phyloP scores from a whole-genome alignment of 228 moss, liverwort and hornwort genomes.

The Sphagnum fallax region DNA sequence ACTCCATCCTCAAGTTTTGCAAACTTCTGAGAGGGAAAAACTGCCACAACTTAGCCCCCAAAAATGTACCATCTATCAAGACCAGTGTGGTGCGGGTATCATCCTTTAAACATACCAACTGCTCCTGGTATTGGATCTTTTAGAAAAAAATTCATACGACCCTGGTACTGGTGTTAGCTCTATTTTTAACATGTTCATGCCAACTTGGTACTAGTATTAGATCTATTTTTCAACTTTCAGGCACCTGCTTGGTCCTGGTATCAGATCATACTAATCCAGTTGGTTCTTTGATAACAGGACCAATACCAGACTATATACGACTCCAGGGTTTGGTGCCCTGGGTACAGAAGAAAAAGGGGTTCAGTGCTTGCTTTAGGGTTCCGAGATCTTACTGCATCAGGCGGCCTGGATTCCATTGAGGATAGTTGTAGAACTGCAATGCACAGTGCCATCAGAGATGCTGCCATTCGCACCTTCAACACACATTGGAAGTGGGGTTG shows the following conservation, averaged over 20 bases:
- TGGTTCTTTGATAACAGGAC: too few species aligned
- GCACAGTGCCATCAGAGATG: conserved; percentile 63
- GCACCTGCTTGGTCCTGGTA: too few species aligned
- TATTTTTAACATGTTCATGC: too few species aligned
- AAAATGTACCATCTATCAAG: too few species aligned
- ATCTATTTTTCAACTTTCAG: too few species aligned
- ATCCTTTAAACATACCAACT: too few species aligned
- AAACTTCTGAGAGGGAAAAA: conserved; percentile 33
- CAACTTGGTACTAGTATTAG: too few species aligned
- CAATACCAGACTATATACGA: background rate
- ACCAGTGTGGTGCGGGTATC: too few species aligned
- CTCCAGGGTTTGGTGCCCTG: background rate
- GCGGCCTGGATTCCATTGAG: conserved; percentile 3
- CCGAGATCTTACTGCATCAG: background rate
- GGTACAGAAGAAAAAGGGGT: background rate
- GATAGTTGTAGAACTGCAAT: conserved; percentile 72
- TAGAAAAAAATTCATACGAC: background rate
- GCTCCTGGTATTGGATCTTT: background rate
- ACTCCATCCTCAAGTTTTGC: conserved; percentile 63
- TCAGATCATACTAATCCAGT: too few species aligned
- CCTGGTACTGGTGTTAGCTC: too few species aligned
- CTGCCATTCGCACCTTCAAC: conserved; percentile 61
- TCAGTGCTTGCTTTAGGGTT: background rate
- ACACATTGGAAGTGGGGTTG: conserved; percentile 61
- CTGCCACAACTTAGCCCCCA: background rate